These are phyloP conservation scores for Fusarium penzigii DNA, from an alignment of 2,329 filamentous ascomycete species.

Conservation along the genomic window DNA sequence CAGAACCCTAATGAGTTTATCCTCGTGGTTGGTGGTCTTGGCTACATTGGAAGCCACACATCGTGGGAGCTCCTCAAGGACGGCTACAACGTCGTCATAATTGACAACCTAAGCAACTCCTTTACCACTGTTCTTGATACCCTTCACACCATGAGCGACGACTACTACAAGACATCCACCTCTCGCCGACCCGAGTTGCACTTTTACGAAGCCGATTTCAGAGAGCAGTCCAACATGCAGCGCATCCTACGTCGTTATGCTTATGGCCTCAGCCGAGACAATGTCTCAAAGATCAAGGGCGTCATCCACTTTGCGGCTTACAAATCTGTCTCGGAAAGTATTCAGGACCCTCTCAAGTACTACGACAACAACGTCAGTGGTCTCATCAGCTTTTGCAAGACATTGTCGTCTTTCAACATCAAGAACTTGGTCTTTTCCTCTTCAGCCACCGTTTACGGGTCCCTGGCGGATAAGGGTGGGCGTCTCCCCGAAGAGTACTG, in stretches of 20 bases:
- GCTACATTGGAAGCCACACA: constrained; percentile 57
- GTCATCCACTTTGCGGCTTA: constrained; percentile 71
- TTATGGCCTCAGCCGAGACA: not conserved
- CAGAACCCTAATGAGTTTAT: constrained; percentile 27
- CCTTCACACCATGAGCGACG: constrained; percentile 20
- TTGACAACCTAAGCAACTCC: constrained; percentile 48
- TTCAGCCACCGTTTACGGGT: constrained; percentile 66
- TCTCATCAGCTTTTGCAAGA: constrained; percentile 58
- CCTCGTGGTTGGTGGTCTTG: constrained; percentile 53
- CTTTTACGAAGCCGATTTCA: constrained; percentile 40
- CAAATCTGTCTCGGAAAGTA: constrained; percentile 66
- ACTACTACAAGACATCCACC: constrained; percentile 12
- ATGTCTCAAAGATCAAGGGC: constrained; percentile 34
- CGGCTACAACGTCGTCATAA: constrained; percentile 51
- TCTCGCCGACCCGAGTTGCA: constrained; percentile 30
- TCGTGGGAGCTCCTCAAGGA: constrained; percentile 52
- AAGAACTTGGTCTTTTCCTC: constrained; percentile 68
- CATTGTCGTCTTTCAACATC: constrained; percentile 59
- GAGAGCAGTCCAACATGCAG: constrained; percentile 34
- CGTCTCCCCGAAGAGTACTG: constrained; percentile 57
- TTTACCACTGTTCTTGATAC: constrained; percentile 33
- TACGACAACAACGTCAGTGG: constrained; percentile 69
- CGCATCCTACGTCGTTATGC: constrained; percentile 37
- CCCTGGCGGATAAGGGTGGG: constrained; percentile 48
- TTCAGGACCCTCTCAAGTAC: constrained; percentile 59